These are phyloP conservation scores for Linderniella brevidens DNA, from an alignment of 257 asterid species.

Conservation along the genomic window DNA sequence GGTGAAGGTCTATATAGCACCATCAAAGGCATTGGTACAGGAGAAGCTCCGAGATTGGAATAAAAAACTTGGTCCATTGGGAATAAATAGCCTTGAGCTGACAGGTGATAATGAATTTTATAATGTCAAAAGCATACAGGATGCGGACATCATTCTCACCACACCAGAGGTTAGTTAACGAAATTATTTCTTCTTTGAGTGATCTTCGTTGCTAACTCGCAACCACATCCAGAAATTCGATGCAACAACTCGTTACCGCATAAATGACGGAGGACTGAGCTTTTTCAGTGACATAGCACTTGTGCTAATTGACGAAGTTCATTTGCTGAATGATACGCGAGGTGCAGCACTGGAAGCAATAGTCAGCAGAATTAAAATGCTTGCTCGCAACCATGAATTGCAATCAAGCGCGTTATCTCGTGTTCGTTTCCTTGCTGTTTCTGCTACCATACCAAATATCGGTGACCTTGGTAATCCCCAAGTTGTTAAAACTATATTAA, in stretches of 20 bases:
- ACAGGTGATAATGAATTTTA: constrained; percentile 86
- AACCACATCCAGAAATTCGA: constrained; percentile 61
- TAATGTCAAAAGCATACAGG: constrained; percentile 52
- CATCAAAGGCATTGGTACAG: constrained; percentile 94
- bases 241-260: constrained; percentile 84
- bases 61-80: constrained; percentile 68
- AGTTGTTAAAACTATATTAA: neutral
- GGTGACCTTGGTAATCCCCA: constrained; percentile 53
- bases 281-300: constrained; percentile 89
- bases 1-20: constrained; percentile 73
- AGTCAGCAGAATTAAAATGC: constrained; percentile 88
- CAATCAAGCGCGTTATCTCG: constrained; percentile 59
- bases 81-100: constrained; percentile 72
- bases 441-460: constrained; percentile 90
- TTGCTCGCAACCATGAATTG: constrained; percentile 62
- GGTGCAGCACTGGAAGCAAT: constrained; percentile 97
- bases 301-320: constrained; percentile 94
- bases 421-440: constrained; percentile 87
- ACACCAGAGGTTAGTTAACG: constrained; percentile 75
- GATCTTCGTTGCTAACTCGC: constrained; percentile 12
- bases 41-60: constrained; percentile 88
- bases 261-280: constrained; percentile 84
- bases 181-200: constrained; percentile 10
- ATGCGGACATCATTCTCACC: constrained; percentile 87
- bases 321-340: constrained; percentile 87